Base-by-base conservation (phyloP, 2,329 filamentous ascomycete species). In the Fusarium pilosicola region DNA sequence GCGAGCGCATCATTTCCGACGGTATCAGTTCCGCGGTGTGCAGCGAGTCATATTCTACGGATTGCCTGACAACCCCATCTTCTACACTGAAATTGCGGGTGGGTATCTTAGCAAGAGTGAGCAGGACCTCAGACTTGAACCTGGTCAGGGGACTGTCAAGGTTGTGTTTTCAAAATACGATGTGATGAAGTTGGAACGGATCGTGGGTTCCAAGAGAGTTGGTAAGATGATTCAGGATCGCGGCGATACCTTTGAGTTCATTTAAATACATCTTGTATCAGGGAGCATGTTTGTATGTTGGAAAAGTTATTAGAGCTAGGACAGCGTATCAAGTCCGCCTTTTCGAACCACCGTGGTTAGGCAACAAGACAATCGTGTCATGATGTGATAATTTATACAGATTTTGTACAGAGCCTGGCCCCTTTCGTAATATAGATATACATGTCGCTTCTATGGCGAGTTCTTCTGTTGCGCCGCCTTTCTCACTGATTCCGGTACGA, bases 201-300 rank as follows among this genome's bases (percentile, higher is more conserved):
- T 98, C 44, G 95, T 95, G 5, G 96, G 96, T 3, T 93, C 89
- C 5, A 90, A 92, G 83, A 89, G 96, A 71, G 91, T 96, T 12
- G 91, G 90, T 22, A 93, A 91, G 81, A 96, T 99, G 94, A 85
- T 98, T 64, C 89, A 88, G 70, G 94, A 97, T 77, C 91, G 90
- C 79, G 92, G 91, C 7, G 96, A 98, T 88, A 96, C 94, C 2
- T 99, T 98, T 88, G 95, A 97, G 80, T 98, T 98, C 87, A 87
- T 97, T 70, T 97, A 89, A 79, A 71, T 70, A 42, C 30, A 36
- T 58, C 24, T 65, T 42, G 39, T 57, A 24, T 57, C n/a, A 34
- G 58, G 63, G 62, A 51, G 48, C 28, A 51, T 49, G 22, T 24
- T 32, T 18, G 57, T 39, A 64, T 36, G 34, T 57, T 44, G 42